Evolutionary conservation across 2,329 filamentous ascomycete species (phyloP).

Genomic region (Colletotrichum kahawae): DNA sequence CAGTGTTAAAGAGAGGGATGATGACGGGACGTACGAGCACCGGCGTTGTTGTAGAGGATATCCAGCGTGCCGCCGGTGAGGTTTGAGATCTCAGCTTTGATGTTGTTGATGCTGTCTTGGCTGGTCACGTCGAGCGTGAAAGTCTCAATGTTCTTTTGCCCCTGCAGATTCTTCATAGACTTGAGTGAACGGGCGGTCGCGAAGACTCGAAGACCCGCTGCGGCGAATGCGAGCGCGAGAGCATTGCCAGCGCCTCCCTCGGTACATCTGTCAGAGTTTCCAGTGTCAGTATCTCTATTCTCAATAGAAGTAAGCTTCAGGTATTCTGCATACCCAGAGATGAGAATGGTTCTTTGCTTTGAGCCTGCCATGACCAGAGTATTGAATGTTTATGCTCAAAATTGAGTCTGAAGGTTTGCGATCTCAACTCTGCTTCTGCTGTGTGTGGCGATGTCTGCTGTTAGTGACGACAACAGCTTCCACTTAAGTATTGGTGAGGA

Average conservation of each 20-base stretch:
- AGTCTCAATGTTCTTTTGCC: constrained; percentile 37
- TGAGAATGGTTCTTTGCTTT: neutral
- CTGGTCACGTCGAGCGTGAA: constrained; percentile 46
- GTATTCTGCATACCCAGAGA: neutral
- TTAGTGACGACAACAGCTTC: neutral
- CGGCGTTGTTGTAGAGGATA: constrained; percentile 50
- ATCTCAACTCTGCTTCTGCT: neutral
- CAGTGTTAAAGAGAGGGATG: neutral
- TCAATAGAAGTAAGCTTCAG: neutral
- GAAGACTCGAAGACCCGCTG: neutral
- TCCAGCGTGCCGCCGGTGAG: constrained; percentile 43
- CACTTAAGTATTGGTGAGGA: neutral
- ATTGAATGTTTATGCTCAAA: neutral
- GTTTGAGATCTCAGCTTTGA: constrained; percentile 30
- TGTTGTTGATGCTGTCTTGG: constrained; percentile 32
- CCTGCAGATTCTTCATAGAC: constrained; percentile 31
- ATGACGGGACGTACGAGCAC: constrained; percentile 26
- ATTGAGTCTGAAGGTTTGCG: neutral
- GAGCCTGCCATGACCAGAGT: neutral
- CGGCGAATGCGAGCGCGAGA: constrained; percentile 5
- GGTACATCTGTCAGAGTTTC: neutral
- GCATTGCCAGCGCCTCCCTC: constrained; percentile 9
- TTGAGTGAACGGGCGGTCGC: constrained; percentile 7
- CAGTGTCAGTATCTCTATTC: neutral
- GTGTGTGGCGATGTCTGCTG: neutral